Evolutionary conservation across 495 filamentous ascomycete genomes (phyloP).

Genomic region (Staphylotrichum tortipilum): DNA sequence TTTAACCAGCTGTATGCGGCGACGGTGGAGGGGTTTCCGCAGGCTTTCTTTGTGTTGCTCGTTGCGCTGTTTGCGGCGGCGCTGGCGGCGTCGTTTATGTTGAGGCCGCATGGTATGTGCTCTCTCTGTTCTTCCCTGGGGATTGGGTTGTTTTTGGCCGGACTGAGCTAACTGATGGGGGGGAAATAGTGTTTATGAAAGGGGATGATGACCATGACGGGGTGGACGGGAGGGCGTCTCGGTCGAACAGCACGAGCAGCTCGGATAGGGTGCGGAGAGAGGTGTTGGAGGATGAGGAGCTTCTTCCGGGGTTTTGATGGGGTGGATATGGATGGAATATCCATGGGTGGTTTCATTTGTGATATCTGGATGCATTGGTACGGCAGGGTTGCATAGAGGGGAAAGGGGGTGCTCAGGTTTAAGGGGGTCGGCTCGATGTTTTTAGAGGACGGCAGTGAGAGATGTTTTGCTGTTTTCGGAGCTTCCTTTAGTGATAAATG

Average conservation of each 20-base stretch:
- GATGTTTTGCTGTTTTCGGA: too few relatives aligned
- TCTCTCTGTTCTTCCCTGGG: background rate
- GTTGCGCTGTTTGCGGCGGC: slow-evolving; percentile 56
- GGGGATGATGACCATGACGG: slow-evolving; percentile 17
- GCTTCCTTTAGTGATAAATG: too few relatives aligned
- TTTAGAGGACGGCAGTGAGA: too few relatives aligned
- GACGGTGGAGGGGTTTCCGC: slow-evolving; percentile 69
- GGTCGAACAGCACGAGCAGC: background rate
- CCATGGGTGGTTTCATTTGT: background rate
- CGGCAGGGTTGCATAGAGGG: too few relatives aligned
- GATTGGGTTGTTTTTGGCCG: background rate
- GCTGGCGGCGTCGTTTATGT: slow-evolving; percentile 55
- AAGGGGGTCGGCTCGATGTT: too few relatives aligned
- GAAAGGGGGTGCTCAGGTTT: too few relatives aligned
- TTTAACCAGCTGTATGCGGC: slow-evolving; percentile 79
- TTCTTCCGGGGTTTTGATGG: slow-evolving; percentile 11
- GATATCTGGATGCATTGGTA: too few relatives aligned
- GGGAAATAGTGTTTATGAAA: slow-evolving; percentile 21
- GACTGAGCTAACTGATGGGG: slow-evolving; percentile 6
- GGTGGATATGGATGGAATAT: background rate
- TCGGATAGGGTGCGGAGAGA: slow-evolving; percentile 7
- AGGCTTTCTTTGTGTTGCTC: slow-evolving; percentile 75
- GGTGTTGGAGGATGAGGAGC: slow-evolving; percentile 21
- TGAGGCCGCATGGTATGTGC: slow-evolving; percentile 63
- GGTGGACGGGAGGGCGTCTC: too few relatives aligned